A percentile compares a stretch with the other conserved stretches of the same genome.
phyloP scores from a whole-genome alignment of 2,329 filamentous ascomycete genomes.

The Clonostachys sp. region DNA sequence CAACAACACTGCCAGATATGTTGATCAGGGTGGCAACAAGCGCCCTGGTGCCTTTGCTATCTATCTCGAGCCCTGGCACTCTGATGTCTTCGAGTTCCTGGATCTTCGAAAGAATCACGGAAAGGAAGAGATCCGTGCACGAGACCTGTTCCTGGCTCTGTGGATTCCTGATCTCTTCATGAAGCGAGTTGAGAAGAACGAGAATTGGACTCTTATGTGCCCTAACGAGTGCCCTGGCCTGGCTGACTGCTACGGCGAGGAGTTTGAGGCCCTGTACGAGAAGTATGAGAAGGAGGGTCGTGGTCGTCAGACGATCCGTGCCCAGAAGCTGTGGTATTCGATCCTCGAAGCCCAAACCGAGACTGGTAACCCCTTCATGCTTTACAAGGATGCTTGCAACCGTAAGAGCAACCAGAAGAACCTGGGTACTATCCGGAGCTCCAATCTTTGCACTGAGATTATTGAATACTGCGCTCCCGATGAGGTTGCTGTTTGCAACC shows the following conservation, averaged over 20 bases:
- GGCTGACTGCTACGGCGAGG: conserved; percentile 94
- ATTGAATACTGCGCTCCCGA: conserved; percentile 96
- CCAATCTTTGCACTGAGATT: conserved; percentile 98
- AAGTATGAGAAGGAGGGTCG: conserved; percentile 85
- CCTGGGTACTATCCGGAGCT: conserved; percentile 95
- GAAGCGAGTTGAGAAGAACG: conserved; percentile 97
- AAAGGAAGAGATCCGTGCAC: conserved; percentile 95
- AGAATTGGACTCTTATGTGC: conserved; percentile 96
- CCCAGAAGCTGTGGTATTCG: conserved; percentile 99
- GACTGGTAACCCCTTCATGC: conserved; percentile 98
- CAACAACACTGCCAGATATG: conserved; percentile 98
- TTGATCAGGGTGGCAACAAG: conserved; percentile 99
- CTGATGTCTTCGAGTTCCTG: conserved; percentile 94
- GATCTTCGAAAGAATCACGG: conserved; percentile 99
- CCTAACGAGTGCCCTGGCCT: conserved; percentile 94
- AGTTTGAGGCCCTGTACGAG: conserved; percentile 93
- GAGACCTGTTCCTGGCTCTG: conserved; percentile 94
- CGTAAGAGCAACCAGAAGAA: conserved; percentile 99
- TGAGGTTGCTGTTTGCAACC: conserved; percentile 97
- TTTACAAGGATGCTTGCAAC: conserved; percentile 99
- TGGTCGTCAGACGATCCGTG: conserved; percentile 87
- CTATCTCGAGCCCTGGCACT: conserved; percentile 98
- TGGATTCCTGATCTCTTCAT: conserved; percentile 99
- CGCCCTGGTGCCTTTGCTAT: conserved; percentile 97
- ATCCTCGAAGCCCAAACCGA: conserved; percentile 98